phyloP scores from a whole-genome alignment of 805 yeast genomes.

The Peterozyma toletana region DNA sequence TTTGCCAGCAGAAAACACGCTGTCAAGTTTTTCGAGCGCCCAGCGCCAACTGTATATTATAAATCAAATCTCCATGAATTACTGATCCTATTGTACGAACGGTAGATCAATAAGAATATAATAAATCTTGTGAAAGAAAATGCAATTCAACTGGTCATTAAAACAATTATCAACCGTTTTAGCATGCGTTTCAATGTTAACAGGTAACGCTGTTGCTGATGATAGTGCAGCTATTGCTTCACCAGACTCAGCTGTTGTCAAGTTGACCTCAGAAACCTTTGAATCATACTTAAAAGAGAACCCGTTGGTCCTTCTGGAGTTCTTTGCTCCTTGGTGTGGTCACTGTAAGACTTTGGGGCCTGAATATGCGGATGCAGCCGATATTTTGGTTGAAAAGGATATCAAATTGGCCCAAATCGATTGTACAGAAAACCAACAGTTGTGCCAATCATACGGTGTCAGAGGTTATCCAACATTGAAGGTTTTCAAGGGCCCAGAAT shows the following conservation, averaged over 20 bases:
- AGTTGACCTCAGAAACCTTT: constrained; percentile 62
- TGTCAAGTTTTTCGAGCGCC: too few species aligned
- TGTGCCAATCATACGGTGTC: constrained; percentile 62
- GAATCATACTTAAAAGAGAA: constrained; percentile 58
- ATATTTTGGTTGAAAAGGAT: constrained; percentile 47
- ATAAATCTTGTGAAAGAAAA: constrained; percentile 10
- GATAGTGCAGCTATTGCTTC: constrained; percentile 64
- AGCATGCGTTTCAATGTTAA: constrained; percentile 4
- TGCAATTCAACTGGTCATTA: constrained; percentile 4
- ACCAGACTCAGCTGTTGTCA: constrained; percentile 81
- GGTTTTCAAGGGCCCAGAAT: constrained; percentile 52
- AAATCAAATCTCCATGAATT: too few species aligned
- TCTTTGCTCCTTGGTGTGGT: constrained; percentile 98
- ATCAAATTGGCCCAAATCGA: constrained; percentile 79
- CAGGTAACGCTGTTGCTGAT: constrained; percentile 24
- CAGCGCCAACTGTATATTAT: too few species aligned
- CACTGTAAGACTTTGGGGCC: constrained; percentile 90
- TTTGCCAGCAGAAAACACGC: too few species aligned
- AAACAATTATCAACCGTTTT: constrained; percentile 6
- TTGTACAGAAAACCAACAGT: constrained; percentile 70
- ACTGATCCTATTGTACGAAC: too few species aligned
- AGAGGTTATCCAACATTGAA: constrained; percentile 84
- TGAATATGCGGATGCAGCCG: constrained; percentile 68
- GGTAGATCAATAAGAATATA: constrained; percentile 15
- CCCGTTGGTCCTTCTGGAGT: constrained; percentile 78